phyloP scores from a whole-genome alignment of 129 eudicot genomes.

The Escallonia rubra region DNA sequence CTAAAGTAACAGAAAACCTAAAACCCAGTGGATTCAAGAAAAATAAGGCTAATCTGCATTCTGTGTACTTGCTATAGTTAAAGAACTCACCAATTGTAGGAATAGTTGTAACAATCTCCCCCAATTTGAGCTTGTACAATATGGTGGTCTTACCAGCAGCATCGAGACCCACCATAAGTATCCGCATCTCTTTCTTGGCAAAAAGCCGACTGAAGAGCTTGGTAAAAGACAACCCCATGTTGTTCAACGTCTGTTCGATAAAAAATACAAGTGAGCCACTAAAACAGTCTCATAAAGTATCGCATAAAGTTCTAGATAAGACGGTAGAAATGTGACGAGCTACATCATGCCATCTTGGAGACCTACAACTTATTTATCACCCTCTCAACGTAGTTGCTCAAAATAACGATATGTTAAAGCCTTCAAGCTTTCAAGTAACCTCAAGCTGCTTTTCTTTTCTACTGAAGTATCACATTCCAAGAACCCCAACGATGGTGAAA shows the following conservation, averaged over 20 bases:
- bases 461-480: no score
- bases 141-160: slow-evolving; percentile 47
- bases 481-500: no score
- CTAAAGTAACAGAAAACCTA: not conserved
- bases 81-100: slow-evolving; percentile 38
- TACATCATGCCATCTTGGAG: no score
- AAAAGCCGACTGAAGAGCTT: slow-evolving; percentile 46
- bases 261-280: not conserved
- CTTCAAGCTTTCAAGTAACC: no score
- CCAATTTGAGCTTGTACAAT: slow-evolving; percentile 40
- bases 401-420: no score
- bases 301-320: not conserved
- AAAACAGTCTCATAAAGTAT: not conserved
- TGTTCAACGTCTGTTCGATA: slow-evolving; percentile 11
- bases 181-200: slow-evolving; percentile 46
- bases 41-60: not conserved
- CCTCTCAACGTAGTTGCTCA: no score
- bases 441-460: no score
- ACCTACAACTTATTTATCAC: no score
- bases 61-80: not conserved
- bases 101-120: slow-evolving; percentile 40
- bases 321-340: no score
- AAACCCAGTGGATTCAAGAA: not conserved
- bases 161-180: slow-evolving; percentile 45
- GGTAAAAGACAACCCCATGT: slow-evolving; percentile 38